Evolutionary conservation across 2,329 filamentous ascomycete species (phyloP), one percentile per base, ranked within the genome.

Genomic region (Eurotiales sp.): DNA sequence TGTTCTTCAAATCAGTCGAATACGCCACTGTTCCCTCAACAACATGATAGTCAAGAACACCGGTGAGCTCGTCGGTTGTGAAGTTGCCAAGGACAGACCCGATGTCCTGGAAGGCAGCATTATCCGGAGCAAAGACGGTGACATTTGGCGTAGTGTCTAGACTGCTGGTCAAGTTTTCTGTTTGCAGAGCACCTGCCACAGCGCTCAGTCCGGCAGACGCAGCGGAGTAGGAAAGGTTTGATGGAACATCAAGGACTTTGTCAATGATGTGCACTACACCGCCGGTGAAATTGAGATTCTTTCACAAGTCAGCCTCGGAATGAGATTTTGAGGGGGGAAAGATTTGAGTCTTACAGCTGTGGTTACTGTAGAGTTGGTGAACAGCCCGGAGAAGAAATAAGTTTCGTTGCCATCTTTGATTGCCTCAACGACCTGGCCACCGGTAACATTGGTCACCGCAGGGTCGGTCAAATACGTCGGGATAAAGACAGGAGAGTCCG

Each of bases 201-300:
- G 48, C 30, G n/a, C 22, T 51, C 10, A 45, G 32, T 11, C 42
- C 42, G 32, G 48, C 42, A 11, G 32, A 29, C 10, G 48, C 48
- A 4, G 32, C 41, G 36, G 48, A 45, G 23, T 30, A 39, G 4
- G 48, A 45, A 15, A 51, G 17, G 32, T 51, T 51, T 25, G 34
- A 15, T 17, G 48, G 48, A 17, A 51, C 25, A 4, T 40, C 39
- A 17, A 51, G 48, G 25, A 51, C 41, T 14, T 51, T 51, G 42
- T 51, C 48, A 15, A 51, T 51, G 15, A 51, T 45, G 25, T 51
- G 48, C 4, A 51, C 22, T 8, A 51, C 48, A 23, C 48, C 48
- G 19, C 48, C 48, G 5, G 48, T 51, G 25, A 51, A 51, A 3
- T 51, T 51, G 19, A 51, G 48, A 30, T 51, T 41, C 48, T 51